Percentiles rank a stretch among this genome's conserved stretches.
Evolutionary conservation across 768 basidiomycete genomes (phyloP).

Genomic region (Brasilioporus rufonigricans): DNA sequence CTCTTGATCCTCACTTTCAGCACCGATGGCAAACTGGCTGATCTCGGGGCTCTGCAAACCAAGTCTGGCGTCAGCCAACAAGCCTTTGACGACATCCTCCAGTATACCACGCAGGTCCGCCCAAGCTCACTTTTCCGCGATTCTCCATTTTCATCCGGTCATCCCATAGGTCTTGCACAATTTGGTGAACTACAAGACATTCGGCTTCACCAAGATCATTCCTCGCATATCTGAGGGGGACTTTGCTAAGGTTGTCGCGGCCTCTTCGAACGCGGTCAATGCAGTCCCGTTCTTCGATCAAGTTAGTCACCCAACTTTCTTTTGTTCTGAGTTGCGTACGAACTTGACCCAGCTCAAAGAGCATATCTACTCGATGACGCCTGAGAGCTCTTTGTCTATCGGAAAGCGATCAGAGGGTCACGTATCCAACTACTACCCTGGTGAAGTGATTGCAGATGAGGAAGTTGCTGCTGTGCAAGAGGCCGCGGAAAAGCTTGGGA

Average conservation of each 20-base stretch:
- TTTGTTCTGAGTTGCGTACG: not conserved
- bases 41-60: slow-evolving; percentile 52
- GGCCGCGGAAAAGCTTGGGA: slow-evolving; percentile 69
- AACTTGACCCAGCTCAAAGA: slow-evolving; percentile 53
- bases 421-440: slow-evolving; percentile 83
- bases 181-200: slow-evolving; percentile 68
- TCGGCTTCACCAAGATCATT: slow-evolving; percentile 84
- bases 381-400: slow-evolving; percentile 68
- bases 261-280: slow-evolving; percentile 56
- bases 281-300: slow-evolving; percentile 62
- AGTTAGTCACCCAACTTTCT: slow-evolving; percentile 34
- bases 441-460: slow-evolving; percentile 65
- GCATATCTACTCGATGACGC: slow-evolving; percentile 67
- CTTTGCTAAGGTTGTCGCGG: slow-evolving; percentile 60
- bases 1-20: slow-evolving; percentile 70
- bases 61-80: slow-evolving; percentile 51
- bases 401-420: slow-evolving; percentile 80
- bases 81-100: slow-evolving; percentile 69
- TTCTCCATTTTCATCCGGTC: not conserved
- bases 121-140: not conserved
- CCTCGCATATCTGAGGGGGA: slow-evolving; percentile 62
- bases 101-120: slow-evolving; percentile 70
- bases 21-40: slow-evolving; percentile 52
- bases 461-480: slow-evolving; percentile 77
- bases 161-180: slow-evolving; percentile 38